Conservation (phyloP, 1,139 yeast genomes). For the Sugiyamaella xylanicola region DNA sequence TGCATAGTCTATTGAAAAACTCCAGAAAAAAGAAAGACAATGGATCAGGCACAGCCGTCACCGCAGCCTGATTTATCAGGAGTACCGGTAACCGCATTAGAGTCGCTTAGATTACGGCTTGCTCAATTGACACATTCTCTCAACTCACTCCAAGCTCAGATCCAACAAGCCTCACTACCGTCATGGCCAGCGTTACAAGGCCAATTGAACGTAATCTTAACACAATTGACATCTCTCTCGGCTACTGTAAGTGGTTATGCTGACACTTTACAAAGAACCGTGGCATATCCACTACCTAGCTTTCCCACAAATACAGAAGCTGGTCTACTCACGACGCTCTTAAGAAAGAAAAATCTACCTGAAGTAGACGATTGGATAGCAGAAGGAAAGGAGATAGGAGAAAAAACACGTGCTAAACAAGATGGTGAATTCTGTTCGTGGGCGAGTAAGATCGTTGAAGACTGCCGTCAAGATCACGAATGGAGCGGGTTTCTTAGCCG, state of each 20-base stretch:
- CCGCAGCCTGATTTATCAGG: slow-evolving; percentile 40
- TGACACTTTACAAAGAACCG: slow-evolving; percentile 62
- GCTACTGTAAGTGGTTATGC: slow-evolving; percentile 64
- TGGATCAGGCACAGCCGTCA: not conserved
- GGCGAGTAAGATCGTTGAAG: slow-evolving; percentile 59
- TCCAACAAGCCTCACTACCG: slow-evolving; percentile 42
- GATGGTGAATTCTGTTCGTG: slow-evolving; percentile 52
- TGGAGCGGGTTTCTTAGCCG: slow-evolving; percentile 63
- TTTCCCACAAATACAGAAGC: slow-evolving; percentile 87
- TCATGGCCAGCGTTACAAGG: slow-evolving; percentile 63
- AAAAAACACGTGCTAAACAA: slow-evolving; percentile 33
- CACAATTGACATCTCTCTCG: slow-evolving; percentile 77
- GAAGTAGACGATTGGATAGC: slow-evolving; percentile 88
- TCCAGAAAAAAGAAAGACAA: not conserved
- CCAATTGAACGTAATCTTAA: slow-evolving; percentile 78
- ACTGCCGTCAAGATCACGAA: slow-evolving; percentile 57
- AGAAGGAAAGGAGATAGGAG: slow-evolving; percentile 53
- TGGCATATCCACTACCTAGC: slow-evolving; percentile 77
- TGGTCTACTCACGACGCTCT: slow-evolving; percentile 74
- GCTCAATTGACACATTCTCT: slow-evolving; percentile 52
- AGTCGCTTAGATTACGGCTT: slow-evolving; percentile 59
- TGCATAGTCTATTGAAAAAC: too few species aligned
- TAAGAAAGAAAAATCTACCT: slow-evolving; percentile 85
- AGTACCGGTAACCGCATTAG: slow-evolving; percentile 62
- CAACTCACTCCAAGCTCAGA: slow-evolving; percentile 39